Base-by-base conservation (phyloP, 805 yeast species). In the Cyberlindnera euphorbiiphila region DNA sequence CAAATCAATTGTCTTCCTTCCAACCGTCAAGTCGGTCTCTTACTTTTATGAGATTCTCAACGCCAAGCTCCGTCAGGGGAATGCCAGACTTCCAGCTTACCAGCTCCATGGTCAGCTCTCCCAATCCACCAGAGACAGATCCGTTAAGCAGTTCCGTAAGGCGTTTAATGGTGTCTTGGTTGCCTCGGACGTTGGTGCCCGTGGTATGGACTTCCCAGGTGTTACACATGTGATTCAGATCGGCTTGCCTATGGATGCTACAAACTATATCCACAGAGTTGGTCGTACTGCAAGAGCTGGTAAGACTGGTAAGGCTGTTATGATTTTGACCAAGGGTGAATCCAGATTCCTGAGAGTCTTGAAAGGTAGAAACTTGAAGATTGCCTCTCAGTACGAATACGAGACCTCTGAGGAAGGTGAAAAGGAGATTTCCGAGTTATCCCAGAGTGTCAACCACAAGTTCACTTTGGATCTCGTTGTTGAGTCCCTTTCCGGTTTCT, bases 211-310 rank as follows among this genome's bases (percentile, higher is more conserved):
- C 66, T 85, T 91, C 72, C 93, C 89, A 39, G 76, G 77, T 50
- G 94, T 91, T 20, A 64, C 87, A 18, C 85, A 86, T 56, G 97
- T 91, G 36, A 66, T 84, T 51, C 97, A 91, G 66, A 60, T 86
- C 37, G 85, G 91, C 48, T 71, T 80, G n/a, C 85, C 93, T 43
- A 63, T 71, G 32, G 85, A 81, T 41, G 62, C 78, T 17, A 76
- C 89, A n/a, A 81, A 83, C 46, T 88, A 89, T 58, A 78, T 88
- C 41, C 98, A 91, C 64, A 81, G 95, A 61, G 81, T 91, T 55
- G 98, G 98, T 43, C 81, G 98, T 71, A 91, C 97, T 12, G 98
- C 95, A 29, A 78, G 98, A 65, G 95, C 89, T 38, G 96, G 96
- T 39, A 72, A 73, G 41, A 65, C 69, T 17, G 98, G 98, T 45